Evolutionary conservation across 768 basidiomycete genomes (phyloP).

Genomic region (Tylopilus vinaceipallidus): DNA sequence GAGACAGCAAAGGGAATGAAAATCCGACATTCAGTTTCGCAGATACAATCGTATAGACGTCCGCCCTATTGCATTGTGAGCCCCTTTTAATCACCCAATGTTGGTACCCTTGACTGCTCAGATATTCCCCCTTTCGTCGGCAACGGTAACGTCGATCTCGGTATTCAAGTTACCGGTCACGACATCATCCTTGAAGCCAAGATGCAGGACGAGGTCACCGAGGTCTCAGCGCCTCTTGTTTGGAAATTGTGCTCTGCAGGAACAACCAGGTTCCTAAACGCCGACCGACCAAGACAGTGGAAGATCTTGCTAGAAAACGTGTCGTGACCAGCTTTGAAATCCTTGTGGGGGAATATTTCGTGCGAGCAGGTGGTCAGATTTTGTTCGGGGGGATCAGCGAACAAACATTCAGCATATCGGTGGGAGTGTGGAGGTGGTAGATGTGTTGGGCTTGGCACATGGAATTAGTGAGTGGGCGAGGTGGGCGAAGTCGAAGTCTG

Average conservation of each 20-base stretch:
- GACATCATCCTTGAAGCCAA: constrained; percentile 92
- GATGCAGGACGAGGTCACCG: constrained; percentile 75
- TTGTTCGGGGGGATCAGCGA: constrained; percentile 48
- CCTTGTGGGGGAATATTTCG: constrained; percentile 77
- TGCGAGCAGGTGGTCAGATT: constrained; percentile 52
- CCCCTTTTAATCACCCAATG: constrained; percentile 62
- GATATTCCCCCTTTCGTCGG: constrained; percentile 99
- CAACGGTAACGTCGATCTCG: constrained; percentile 93
- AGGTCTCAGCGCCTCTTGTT: constrained; percentile 84
- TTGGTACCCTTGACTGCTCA: constrained; percentile 94
- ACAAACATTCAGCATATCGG: constrained; percentile 95
- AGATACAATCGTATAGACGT: constrained; percentile 87
- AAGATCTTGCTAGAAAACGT: constrained; percentile 85
- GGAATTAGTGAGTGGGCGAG: constrained; percentile 72
- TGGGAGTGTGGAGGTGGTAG: constrained; percentile 97
- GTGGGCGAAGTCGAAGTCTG: background rate
- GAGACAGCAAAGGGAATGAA: background rate
- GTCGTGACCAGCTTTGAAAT: constrained; percentile 95
- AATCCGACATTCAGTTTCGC: constrained; percentile 88
- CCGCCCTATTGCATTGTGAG: constrained; percentile 88
- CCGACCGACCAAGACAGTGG: constrained; percentile 62
- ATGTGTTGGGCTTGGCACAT: constrained; percentile 92
- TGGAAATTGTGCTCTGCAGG: constrained; percentile 85
- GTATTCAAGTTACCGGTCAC: constrained; percentile 97
- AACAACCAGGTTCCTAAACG: constrained; percentile 90